Conservation (phyloP, 371 early-diverging fungal species). For the Synchytrium microbalum region DNA sequence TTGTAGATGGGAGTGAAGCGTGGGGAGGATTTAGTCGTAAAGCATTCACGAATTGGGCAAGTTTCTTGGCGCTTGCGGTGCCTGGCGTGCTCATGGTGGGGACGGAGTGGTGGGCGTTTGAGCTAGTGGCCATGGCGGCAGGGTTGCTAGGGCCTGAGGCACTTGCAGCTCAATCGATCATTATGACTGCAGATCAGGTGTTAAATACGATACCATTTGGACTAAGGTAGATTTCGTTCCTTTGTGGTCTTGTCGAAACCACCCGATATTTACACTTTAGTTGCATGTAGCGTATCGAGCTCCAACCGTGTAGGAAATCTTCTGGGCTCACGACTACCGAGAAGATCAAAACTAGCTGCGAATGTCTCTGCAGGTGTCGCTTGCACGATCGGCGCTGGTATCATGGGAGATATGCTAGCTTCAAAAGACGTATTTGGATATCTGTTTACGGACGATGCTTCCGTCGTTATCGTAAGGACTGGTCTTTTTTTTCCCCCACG, state of each 20-base stretch:
- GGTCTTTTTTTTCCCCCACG: too few relatives aligned
- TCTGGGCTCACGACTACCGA: slow-evolving; percentile 13
- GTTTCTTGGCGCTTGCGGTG: slow-evolving; percentile 62
- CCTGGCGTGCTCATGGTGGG: slow-evolving; percentile 61
- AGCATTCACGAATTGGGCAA: slow-evolving; percentile 57
- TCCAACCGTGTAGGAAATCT: slow-evolving; percentile 50
- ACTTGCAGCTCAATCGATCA: slow-evolving; percentile 81
- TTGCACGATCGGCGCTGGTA: slow-evolving; percentile 8
- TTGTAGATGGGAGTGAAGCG: slow-evolving; percentile 54
- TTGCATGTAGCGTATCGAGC: slow-evolving; percentile 50
- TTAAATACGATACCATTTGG: slow-evolving; percentile 62
- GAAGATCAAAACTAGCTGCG: slow-evolving; percentile 7
- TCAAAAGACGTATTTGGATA: slow-evolving; percentile 15
- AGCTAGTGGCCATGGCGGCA: slow-evolving; percentile 69
- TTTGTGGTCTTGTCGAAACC: neutral
- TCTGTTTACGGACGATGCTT: slow-evolving; percentile 15
- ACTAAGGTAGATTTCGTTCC: slow-evolving; percentile 36
- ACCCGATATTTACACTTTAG: slow-evolving; percentile 1
- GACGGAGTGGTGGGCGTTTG: slow-evolving; percentile 46
- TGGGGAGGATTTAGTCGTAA: slow-evolving; percentile 80
- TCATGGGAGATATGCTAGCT: slow-evolving; percentile 7
- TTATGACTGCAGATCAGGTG: too few relatives aligned
- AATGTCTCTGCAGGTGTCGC: too few relatives aligned
- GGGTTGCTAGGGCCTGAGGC: slow-evolving; percentile 58
- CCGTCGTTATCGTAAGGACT: too few relatives aligned